Base-by-base conservation (phyloP, 176 grass and related monocot genomes). In the Juncus inflexus region DNA sequence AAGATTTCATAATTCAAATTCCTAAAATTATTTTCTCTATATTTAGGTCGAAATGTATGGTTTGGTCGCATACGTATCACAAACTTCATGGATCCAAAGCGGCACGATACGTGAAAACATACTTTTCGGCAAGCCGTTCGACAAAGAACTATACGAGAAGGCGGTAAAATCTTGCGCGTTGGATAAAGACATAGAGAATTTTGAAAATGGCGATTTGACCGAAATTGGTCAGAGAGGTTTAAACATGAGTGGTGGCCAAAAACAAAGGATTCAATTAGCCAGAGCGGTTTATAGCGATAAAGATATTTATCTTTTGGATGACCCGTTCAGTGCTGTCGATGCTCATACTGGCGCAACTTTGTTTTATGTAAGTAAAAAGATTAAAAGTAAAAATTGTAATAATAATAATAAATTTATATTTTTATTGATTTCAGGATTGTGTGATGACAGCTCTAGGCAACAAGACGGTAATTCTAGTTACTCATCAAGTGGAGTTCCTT, bases 181-280 rank as follows among this genome's bases (percentile, higher is more conserved):
- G 81, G 87, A 97, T 51, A 89, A 91, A 76, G 92, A 97, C 55
- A 81, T 91, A 0, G 77, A 86, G 51, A 89, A 81, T 10, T 97
- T 97, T 40, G 75, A 86, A 35, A 85, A 89, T 55, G 84, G 92
- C 12, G 92, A 97, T 73, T 60, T 80, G 4, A 97, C 92, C 4
- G 92, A 97, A 77, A 97, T 97, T 6, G 87, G 92, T 3, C 92
- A 97, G 77, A 83, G 87, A 75, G 92, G 92, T 12, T 64, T 97
- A n/a, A 97, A 91, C 67, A 97, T 97, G 92, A 97, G 92, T 41
- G 87, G 92, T 41, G 92, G 92, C 10, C 92, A 91, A 77, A 97
- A 91, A 77, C 92, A 97, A 75, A 89, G 92, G 64, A 97, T 97
- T 71, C 92, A 97, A 59, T 84, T 97, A 12, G 87, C 92, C 42